phyloP scores from a whole-genome alignment of 2,329 filamentous ascomycete genomes.

The Thelonectria discophora region DNA sequence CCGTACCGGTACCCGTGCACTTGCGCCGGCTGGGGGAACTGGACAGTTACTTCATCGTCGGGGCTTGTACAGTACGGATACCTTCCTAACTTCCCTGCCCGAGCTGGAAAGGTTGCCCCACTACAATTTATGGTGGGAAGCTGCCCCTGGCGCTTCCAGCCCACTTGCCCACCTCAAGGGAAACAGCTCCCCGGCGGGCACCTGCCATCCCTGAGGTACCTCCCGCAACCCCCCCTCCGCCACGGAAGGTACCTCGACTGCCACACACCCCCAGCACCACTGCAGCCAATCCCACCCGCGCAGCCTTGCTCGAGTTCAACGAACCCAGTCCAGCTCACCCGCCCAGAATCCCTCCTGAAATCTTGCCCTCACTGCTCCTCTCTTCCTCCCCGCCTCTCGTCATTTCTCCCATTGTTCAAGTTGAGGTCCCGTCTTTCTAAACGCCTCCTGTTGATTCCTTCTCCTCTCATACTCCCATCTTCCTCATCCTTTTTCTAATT shows the following conservation, averaged over 20 bases:
- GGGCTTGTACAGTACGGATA: not conserved
- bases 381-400: conserved; percentile 31
- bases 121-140: conserved; percentile 35
- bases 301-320: conserved; percentile 42
- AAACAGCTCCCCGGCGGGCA: conserved; percentile 17
- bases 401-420: conserved; percentile 33
- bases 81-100: conserved; percentile 10
- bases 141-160: conserved; percentile 13
- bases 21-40: not conserved
- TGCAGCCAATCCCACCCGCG: conserved; percentile 24
- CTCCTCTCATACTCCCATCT: conserved; percentile 26
- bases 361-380: conserved; percentile 32
- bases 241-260: conserved; percentile 25
- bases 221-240: not conserved
- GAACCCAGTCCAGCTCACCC: conserved; percentile 41
- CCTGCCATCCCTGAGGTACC: conserved; percentile 13
- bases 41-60: conserved; percentile 11
- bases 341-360: conserved; percentile 43
- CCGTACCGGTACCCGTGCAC: conserved; percentile 1
- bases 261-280: conserved; percentile 10
- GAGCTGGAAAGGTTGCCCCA: conserved; percentile 35
- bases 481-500: conserved; percentile 38
- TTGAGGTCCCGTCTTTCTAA: conserved; percentile 37
- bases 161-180: not conserved
- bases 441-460: conserved; percentile 35